phyloP scores from a whole-genome alignment of 805 yeast species.

The Candida wancherniae region DNA sequence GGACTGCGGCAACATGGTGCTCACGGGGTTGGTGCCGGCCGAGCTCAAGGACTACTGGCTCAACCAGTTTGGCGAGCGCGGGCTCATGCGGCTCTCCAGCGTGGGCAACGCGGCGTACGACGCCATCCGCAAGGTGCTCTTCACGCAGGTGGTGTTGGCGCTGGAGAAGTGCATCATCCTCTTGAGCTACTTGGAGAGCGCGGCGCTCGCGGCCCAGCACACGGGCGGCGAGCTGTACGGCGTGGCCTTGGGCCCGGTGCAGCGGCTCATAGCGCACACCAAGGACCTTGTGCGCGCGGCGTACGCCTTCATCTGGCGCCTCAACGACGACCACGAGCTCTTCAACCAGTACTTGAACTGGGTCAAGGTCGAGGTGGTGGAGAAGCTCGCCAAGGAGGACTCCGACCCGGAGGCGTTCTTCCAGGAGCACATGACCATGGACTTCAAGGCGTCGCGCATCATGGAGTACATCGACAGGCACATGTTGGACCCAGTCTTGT shows the following conservation, averaged over 20 bases:
- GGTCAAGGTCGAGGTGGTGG: slow-evolving; percentile 35
- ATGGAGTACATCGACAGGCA: slow-evolving; percentile 13
- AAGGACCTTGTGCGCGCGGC: slow-evolving; percentile 27
- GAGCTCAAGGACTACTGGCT: slow-evolving; percentile 54
- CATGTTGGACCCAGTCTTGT: slow-evolving; percentile 10
- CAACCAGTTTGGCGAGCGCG: slow-evolving; percentile 64
- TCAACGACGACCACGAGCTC: slow-evolving; percentile 43
- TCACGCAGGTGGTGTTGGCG: slow-evolving; percentile 49
- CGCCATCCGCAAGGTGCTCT: slow-evolving; percentile 41
- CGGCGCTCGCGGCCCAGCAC: slow-evolving; percentile 13
- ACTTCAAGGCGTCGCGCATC: slow-evolving; percentile 12
- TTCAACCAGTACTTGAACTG: slow-evolving; percentile 45
- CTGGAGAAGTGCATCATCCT: slow-evolving; percentile 51
- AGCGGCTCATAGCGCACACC: slow-evolving; percentile 10
- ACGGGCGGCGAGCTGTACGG: slow-evolving; percentile 9
- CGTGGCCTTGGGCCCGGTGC: slow-evolving; percentile 4
- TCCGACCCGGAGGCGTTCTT: slow-evolving; percentile 22
- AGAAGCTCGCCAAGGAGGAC: slow-evolving; percentile 34
- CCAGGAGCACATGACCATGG: slow-evolving; percentile 12
- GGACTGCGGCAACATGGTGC: slow-evolving; percentile 40
- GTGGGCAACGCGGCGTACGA: slow-evolving; percentile 50
- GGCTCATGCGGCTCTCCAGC: slow-evolving; percentile 51
- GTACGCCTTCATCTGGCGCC: slow-evolving; percentile 36
- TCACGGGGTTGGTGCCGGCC: slow-evolving; percentile 52
- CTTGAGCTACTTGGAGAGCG: slow-evolving; percentile 38